Conservation (phyloP, 352 stramenopile species). For the Pythium brassicae region DNA sequence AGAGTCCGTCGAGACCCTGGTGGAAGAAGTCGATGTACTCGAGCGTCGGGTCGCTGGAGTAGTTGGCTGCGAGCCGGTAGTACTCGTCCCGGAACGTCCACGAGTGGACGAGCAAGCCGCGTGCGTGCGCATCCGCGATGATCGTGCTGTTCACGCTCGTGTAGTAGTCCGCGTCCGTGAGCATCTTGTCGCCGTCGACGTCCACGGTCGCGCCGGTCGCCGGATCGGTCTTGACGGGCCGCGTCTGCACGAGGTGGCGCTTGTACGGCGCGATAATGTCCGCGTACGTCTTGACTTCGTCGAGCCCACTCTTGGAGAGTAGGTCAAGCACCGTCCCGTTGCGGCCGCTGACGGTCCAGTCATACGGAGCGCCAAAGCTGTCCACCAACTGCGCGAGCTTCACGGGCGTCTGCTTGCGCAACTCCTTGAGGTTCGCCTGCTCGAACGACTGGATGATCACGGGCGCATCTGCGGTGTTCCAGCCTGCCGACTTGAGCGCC, state of each 20-base stretch:
- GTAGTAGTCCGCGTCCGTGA: constrained; percentile 60
- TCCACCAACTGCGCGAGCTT: constrained; percentile 65
- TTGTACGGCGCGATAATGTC: constrained; percentile 80
- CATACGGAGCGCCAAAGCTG: constrained; percentile 32
- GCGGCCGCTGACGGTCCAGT: constrained; percentile 60
- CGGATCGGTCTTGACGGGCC: constrained; percentile 35
- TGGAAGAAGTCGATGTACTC: constrained; percentile 69
- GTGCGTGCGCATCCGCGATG: constrained; percentile 51
- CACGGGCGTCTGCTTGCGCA: constrained; percentile 60
- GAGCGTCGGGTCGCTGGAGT: constrained; percentile 47
- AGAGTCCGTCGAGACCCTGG: constrained; percentile 57
- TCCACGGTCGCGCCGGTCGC: constrained; percentile 37
- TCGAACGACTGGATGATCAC: constrained; percentile 80
- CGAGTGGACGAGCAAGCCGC: constrained; percentile 50
- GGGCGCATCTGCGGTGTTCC: constrained; percentile 55
- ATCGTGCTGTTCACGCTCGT: constrained; percentile 33
- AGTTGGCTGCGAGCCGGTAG: constrained; percentile 57
- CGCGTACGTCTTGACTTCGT: constrained; percentile 63
- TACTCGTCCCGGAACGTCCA: constrained; percentile 70
- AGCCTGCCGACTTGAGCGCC: constrained; percentile 62
- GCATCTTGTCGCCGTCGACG: constrained; percentile 54
- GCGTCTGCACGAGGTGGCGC: constrained; percentile 60
- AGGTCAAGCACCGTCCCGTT: constrained; percentile 47
- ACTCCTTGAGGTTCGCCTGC: constrained; percentile 60
- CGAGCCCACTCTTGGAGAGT: constrained; percentile 50